phyloP scores from a whole-genome alignment of 495 filamentous ascomycete genomes.

The Penicillium coffeae region DNA sequence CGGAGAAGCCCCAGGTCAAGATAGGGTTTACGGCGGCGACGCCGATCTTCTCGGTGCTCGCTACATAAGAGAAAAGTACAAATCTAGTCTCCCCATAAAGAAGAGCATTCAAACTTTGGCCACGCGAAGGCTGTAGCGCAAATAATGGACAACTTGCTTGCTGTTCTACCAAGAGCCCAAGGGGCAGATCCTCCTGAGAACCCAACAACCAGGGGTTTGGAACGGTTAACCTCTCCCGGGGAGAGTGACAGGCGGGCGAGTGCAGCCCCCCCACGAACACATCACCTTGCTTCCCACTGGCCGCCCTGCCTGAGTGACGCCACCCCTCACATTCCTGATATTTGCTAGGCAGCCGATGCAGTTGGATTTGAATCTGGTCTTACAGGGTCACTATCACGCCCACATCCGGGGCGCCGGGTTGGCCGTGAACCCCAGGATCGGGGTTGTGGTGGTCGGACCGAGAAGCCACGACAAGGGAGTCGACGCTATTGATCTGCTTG shows the following conservation, averaged over 20 bases:
- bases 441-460: not conserved
- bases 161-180: not conserved
- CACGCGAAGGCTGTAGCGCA: no score
- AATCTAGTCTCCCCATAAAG: no score
- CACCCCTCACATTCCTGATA: slow-evolving; percentile 15
- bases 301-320: slow-evolving; percentile 5
- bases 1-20: not conserved
- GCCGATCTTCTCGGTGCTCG: not conserved
- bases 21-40: not conserved
- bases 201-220: slow-evolving; percentile 17
- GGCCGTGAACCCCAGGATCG: no score
- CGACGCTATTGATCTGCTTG: not conserved
- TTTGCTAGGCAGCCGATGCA: slow-evolving; percentile 6
- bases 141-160: no score
- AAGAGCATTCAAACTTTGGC: no score
- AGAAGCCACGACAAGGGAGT: not conserved
- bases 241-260: not conserved
- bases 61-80: slow-evolving; percentile 1
- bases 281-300: slow-evolving; percentile 8
- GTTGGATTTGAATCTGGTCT: slow-evolving; percentile 10
- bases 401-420: no score
- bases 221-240: slow-evolving; percentile 1
- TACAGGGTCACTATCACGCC: not conserved
- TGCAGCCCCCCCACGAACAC: not conserved
- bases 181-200: slow-evolving; percentile 1